Evolutionary conservation across 768 basidiomycete genomes (phyloP).

Genomic region (Tulasnella sp.): DNA sequence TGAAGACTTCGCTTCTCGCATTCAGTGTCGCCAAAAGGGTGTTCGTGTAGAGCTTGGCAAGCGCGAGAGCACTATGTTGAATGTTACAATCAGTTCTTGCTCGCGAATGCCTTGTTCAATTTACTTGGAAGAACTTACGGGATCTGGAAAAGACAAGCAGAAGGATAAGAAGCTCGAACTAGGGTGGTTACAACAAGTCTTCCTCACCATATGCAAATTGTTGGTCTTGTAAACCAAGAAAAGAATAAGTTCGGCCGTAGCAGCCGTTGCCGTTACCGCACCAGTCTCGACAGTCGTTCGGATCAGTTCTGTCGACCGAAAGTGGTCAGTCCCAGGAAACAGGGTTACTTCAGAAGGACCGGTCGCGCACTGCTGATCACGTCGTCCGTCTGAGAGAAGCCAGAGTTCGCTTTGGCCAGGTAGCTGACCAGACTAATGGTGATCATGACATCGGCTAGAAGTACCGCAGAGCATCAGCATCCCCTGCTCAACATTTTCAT

Average conservation of each 20-base stretch:
- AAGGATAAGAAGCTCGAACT: background rate
- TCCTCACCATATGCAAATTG: constrained; percentile 5
- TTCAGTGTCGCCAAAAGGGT: constrained; percentile 14
- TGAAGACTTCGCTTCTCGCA: constrained; percentile 7
- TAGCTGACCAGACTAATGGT: background rate
- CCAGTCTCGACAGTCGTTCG: constrained; percentile 14
- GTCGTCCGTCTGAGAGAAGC: constrained; percentile 9
- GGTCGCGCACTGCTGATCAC: background rate
- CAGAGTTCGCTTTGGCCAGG: background rate
- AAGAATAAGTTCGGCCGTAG: constrained; percentile 12
- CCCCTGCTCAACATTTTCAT: background rate
- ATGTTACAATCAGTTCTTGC: background rate
- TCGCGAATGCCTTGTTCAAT: background rate
- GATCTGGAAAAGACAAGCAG: background rate
- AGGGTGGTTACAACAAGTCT: background rate
- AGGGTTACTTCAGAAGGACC: background rate
- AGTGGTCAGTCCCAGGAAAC: background rate
- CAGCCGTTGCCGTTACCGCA: constrained; percentile 10
- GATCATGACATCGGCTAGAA: constrained; percentile 11
- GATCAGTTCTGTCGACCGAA: background rate
- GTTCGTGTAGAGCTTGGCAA: constrained; percentile 15
- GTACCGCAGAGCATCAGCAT: background rate
- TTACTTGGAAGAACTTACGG: background rate
- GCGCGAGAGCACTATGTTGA: background rate
- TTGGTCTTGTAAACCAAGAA: constrained; percentile 11